Evolutionary conservation across 2,329 filamentous ascomycete species (phyloP).

Genomic region (Mollisiaceae sp.): DNA sequence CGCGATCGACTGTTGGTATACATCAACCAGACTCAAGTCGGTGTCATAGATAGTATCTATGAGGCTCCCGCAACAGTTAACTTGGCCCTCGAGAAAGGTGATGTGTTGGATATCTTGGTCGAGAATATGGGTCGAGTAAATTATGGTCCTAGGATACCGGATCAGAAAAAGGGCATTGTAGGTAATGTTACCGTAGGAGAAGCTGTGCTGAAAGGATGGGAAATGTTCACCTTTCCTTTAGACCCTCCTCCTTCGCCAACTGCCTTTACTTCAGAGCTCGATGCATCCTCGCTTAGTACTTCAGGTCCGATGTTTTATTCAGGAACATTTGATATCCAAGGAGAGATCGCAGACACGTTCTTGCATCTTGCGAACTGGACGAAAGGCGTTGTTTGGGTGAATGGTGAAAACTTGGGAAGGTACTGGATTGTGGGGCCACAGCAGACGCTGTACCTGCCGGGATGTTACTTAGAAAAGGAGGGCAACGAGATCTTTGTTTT

Average conservation of each 20-base stretch:
- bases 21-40: conserved; percentile 48
- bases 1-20: conserved; percentile 55
- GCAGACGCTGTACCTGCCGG: conserved; percentile 53
- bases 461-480: conserved; percentile 44
- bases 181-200: conserved; percentile 50
- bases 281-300: background rate
- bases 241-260: conserved; percentile 33
- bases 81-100: conserved; percentile 46
- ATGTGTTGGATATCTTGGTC: conserved; percentile 50
- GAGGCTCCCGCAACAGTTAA: conserved; percentile 45
- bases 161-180: conserved; percentile 53
- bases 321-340: conserved; percentile 40
- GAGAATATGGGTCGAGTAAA: conserved; percentile 59
- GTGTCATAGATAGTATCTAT: conserved; percentile 55
- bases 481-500: conserved; percentile 50
- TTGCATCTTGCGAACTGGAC: conserved; percentile 47
- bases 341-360: conserved; percentile 45
- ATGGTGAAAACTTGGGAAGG: conserved; percentile 51
- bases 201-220: conserved; percentile 45
- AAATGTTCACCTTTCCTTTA: conserved; percentile 47
- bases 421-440: conserved; percentile 55
- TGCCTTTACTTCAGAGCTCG: background rate
- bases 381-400: conserved; percentile 54
- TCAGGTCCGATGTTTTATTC: conserved; percentile 38
- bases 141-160: conserved; percentile 46